Evolutionary conservation across 2,329 filamentous ascomycete genomes (phyloP).

Genomic region (Phoma sp.): DNA sequence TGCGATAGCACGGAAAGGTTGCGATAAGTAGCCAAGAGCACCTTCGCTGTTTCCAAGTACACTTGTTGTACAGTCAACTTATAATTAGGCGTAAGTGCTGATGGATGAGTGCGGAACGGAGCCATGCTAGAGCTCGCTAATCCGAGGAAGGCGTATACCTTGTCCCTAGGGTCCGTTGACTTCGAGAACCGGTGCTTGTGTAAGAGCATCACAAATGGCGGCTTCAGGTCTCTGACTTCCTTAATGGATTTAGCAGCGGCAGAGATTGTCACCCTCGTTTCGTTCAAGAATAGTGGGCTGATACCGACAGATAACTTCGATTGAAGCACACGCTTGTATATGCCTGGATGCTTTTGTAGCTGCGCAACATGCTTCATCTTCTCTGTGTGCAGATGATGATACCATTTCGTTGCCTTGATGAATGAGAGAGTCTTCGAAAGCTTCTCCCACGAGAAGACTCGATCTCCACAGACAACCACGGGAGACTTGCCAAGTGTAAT

Average conservation of each 20-base stretch:
- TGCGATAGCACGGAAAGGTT: slow-evolving; percentile 35
- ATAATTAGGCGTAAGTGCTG: slow-evolving; percentile 28
- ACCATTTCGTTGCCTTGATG: slow-evolving; percentile 33
- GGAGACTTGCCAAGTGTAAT: slow-evolving; percentile 34
- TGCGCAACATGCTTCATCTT: slow-evolving; percentile 30
- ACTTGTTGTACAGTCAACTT: slow-evolving; percentile 30
- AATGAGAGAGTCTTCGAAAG: slow-evolving; percentile 34
- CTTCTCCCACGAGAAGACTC: slow-evolving; percentile 29
- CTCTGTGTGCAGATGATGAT: slow-evolving; percentile 37
- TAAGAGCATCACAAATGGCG: slow-evolving; percentile 27
- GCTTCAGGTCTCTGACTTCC: slow-evolving; percentile 3
- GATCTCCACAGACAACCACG: slow-evolving; percentile 27
- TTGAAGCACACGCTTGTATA: slow-evolving; percentile 28
- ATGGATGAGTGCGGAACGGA: slow-evolving; percentile 29
- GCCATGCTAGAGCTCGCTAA: slow-evolving; percentile 26
- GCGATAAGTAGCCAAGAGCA: slow-evolving; percentile 24
- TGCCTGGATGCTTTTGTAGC: slow-evolving; percentile 25
- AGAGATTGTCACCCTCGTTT: slow-evolving; percentile 24
- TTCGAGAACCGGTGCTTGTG: slow-evolving; percentile 34
- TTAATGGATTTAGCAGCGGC: neutral
- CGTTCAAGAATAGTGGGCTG: slow-evolving; percentile 33
- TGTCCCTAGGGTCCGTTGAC: slow-evolving; percentile 39
- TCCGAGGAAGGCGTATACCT: slow-evolving; percentile 40
- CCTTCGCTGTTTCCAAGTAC: slow-evolving; percentile 25
- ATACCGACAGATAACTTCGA: slow-evolving; percentile 22